Percentiles rank a stretch among this genome's conserved stretches.
Evolutionary conservation across 2,329 filamentous ascomycete species (phyloP).

Genomic region (Bipolaris zeicola): DNA sequence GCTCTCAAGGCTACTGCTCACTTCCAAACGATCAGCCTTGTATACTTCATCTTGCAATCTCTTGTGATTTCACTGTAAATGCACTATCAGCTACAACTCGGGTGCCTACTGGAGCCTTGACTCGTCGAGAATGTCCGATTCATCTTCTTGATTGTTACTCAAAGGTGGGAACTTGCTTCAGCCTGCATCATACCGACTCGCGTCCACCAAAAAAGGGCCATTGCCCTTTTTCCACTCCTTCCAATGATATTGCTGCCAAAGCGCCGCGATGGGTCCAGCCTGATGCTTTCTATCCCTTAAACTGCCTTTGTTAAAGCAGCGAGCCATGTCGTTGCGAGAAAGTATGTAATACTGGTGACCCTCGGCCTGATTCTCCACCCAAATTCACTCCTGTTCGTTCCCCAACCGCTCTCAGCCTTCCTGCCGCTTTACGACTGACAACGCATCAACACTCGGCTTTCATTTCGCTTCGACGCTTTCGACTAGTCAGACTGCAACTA

Average conservation of each 20-base stretch:
- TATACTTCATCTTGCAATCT: too few relatives aligned
- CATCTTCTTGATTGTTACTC: too few relatives aligned
- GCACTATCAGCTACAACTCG: too few relatives aligned
- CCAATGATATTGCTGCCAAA: not conserved
- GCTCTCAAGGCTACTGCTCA: too few relatives aligned
- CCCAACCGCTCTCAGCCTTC: not conserved
- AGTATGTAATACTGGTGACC: slow-evolving; percentile 1
- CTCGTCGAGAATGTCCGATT: too few relatives aligned
- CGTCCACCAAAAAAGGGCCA: slow-evolving; percentile 4
- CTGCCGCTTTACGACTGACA: slow-evolving; percentile 2
- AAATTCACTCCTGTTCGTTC: not conserved
- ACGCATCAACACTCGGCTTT: not conserved
- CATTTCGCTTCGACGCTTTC: not conserved
- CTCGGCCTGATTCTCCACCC: not conserved
- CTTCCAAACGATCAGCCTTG: too few relatives aligned
- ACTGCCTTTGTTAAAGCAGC: not conserved
- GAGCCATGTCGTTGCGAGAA: not conserved
- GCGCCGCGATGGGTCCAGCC: not conserved
- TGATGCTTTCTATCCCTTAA: not conserved
- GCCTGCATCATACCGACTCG: not conserved
- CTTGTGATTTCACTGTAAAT: too few relatives aligned
- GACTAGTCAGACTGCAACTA: not conserved
- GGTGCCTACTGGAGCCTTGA: too few relatives aligned
- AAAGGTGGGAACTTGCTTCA: too few relatives aligned
- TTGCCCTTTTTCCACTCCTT: not conserved